A percentile compares a stretch with the other conserved stretches of the same genome.
phyloP scores from a whole-genome alignment of 495 filamentous ascomycete species.

The Apiosordaria backusii region DNA sequence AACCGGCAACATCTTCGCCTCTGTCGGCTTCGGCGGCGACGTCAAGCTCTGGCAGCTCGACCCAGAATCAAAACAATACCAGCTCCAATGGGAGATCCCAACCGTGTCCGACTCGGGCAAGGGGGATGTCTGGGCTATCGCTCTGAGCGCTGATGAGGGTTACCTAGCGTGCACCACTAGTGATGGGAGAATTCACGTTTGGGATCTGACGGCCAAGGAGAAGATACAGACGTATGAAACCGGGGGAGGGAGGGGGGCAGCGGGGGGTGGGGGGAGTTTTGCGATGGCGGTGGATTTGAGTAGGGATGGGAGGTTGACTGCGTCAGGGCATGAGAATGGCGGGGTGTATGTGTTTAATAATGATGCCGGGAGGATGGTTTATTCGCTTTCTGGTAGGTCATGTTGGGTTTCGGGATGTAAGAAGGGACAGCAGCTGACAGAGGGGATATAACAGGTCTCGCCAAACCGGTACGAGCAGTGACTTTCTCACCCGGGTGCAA shows the following conservation, averaged over 20 bases:
- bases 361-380: conserved; percentile 76
- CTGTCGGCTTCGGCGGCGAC: conserved; percentile 83
- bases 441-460: conserved; percentile 62
- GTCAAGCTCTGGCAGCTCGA: conserved; percentile 65
- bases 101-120: conserved; percentile 41
- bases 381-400: conserved; percentile 73
- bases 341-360: conserved; percentile 95
- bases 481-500: conserved; percentile 82
- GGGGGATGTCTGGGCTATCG: conserved; percentile 79
- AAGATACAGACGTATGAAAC: conserved; percentile 81
- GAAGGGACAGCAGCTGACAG: background rate
- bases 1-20: conserved; percentile 68
- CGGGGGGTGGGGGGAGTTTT: conserved; percentile 57
- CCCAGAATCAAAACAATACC: conserved; percentile 53
- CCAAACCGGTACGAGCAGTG: conserved; percentile 78
- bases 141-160: conserved; percentile 74
- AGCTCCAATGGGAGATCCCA: conserved; percentile 35
- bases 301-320: conserved; percentile 76
- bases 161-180: conserved; percentile 78
- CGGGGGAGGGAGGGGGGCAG: conserved; percentile 53
- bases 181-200: conserved; percentile 83
- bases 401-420: background rate
- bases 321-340: conserved; percentile 89
- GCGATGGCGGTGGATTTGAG: conserved; percentile 80
- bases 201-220: conserved; percentile 56